A percentile compares a stretch with the other conserved stretches of the same genome.
These are phyloP conservation scores for Citrullus mucosospermus DNA, from an alignment of 306 rosid genomes.

Conservation along the genomic window DNA sequence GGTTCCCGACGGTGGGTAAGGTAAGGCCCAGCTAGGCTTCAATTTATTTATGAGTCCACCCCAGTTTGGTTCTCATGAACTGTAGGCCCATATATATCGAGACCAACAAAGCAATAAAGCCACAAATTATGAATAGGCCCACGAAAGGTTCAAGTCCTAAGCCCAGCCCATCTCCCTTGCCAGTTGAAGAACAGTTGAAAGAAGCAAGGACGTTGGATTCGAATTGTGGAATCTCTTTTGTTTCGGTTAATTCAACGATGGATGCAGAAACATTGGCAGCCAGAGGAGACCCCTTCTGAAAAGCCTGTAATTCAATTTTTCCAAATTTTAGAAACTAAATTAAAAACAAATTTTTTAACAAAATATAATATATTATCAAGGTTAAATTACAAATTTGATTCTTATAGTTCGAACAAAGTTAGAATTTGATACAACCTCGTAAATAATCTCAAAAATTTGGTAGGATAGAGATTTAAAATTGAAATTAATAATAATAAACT, in stretches of 20 bases:
- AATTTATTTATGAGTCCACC: too few species aligned
- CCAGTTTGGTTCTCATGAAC: background rate
- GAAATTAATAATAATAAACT: background rate
- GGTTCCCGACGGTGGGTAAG: too few species aligned
- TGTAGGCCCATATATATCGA: background rate
- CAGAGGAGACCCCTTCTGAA: slow-evolving; percentile 22
- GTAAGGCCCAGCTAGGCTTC: too few species aligned
- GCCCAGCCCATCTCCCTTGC: background rate
- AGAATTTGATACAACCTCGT: too few species aligned
- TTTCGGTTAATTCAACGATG: slow-evolving; percentile 17
- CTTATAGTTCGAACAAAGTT: too few species aligned
- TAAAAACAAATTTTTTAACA: background rate
- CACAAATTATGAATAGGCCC: slow-evolving; percentile 24
- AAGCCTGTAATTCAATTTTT: slow-evolving; percentile 9
- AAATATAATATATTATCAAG: too few species aligned
- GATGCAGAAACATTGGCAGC: slow-evolving; percentile 21
- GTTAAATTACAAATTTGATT: too few species aligned
- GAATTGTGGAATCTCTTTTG: slow-evolving; percentile 16
- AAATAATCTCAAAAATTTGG: too few species aligned
- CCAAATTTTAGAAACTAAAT: background rate
- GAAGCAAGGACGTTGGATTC: slow-evolving; percentile 18
- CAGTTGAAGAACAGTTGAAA: slow-evolving; percentile 19
- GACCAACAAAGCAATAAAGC: slow-evolving; percentile 12
- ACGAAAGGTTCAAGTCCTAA: slow-evolving; percentile 33
- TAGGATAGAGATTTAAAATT: background rate